Evolutionary conservation across 129 eudicot genomes (phyloP), one percentile per base, ranked within the genome.

Genomic region (Lactuca sativa): DNA sequence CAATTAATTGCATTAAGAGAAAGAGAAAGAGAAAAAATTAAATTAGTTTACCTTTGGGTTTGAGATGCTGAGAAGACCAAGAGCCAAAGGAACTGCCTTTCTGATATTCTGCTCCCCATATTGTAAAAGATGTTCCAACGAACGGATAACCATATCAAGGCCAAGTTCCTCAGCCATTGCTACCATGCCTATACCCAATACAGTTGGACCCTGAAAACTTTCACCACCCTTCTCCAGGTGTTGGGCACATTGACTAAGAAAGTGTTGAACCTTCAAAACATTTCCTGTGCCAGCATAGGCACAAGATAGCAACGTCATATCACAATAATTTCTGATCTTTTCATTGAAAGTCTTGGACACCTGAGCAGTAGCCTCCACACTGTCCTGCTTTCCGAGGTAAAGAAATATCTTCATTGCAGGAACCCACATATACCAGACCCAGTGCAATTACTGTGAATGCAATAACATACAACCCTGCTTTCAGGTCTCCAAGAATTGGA

Each of bases 231-330:
- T 95, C 67, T 90, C 99, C 66, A 90, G 92, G 92, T 95, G 99
- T 51, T 85, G 93, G 0, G 93, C 97, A 77, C 98, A 93, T 63
- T 95, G 97, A 69, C 99, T 96, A 40, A 95, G 89, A 71, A 95
- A 83, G 76, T 88, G 95, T 78, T 95, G 99, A 9, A 95, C 99
- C 97, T 95, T 95, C 34, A 95, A 80, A n/a, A 95, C 99, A 33
- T 95, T 95, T 68, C 99, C 99, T 5, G 97, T 95, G 48, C 99
- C 99, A 10, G 99, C 99, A 84, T 89, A 95, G 17, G 99, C 99
- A 76, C 99, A 95, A 54, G 99, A 83, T n/a, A 83, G 86, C 47
- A 95, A 80, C 55, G 96, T 95, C 99, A 95, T 90, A 64, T 95
- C 97, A 43, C 99, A 95, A 34, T 95, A 83, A 62, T 87, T 95